Evolutionary conservation across 208 protist species (phyloP).

Genomic region (Endotrypanum monterogeii): DNA sequence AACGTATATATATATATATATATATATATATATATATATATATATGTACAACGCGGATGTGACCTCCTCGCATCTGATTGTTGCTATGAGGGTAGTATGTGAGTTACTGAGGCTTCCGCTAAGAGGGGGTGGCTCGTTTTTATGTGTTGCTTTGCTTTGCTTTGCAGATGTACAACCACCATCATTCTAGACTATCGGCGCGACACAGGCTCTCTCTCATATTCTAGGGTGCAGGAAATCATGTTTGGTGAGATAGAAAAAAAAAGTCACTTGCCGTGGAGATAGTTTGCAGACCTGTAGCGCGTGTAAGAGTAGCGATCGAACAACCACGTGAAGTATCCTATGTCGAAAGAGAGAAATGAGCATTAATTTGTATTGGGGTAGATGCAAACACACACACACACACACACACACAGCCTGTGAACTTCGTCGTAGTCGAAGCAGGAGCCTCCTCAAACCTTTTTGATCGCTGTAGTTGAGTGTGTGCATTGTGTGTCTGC

Average conservation of each 20-base stretch:
- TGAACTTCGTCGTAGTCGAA: background rate
- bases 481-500: background rate
- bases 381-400: background rate
- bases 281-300: background rate
- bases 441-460: background rate
- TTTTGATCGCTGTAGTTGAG: too few species aligned
- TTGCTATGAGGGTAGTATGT: background rate
- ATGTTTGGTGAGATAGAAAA: too few species aligned
- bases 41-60: background rate
- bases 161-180: background rate
- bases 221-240: constrained; percentile 3
- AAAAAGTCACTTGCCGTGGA: background rate
- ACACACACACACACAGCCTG: background rate
- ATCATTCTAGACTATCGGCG: background rate
- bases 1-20: background rate
- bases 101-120: background rate
- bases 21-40: background rate
- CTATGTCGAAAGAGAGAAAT: too few species aligned
- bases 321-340: too few species aligned
- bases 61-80: constrained; percentile 9
- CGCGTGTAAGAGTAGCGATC: background rate
- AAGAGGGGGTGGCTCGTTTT: constrained; percentile 11
- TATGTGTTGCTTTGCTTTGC: background rate
- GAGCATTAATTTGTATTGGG: background rate
- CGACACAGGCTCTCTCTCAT: background rate